Percentiles rank a stretch among this genome's conserved stretches.
Conservation (phyloP, 2,329 filamentous ascomycete species). For the Thelonectria olida region DNA sequence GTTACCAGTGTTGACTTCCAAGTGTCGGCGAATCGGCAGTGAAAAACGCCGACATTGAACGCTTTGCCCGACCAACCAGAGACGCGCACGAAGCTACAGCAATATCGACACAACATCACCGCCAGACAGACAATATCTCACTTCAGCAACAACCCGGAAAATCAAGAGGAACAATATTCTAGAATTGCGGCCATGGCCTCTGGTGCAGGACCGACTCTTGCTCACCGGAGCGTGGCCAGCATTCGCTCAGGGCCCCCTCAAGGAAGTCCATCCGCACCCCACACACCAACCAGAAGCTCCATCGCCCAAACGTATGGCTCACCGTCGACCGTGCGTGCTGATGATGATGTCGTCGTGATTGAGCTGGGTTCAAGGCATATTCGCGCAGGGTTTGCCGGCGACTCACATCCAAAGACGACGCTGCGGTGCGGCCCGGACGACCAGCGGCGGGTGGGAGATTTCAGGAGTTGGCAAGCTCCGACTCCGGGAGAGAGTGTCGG, state of each 20-base stretch:
- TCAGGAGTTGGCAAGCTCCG: slow-evolving; percentile 72
- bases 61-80: slow-evolving; percentile 34
- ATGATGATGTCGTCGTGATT: slow-evolving; percentile 86
- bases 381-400: slow-evolving; percentile 86
- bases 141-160: slow-evolving; percentile 4
- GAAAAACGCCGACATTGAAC: slow-evolving; percentile 34
- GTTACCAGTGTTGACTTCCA: slow-evolving; percentile 45
- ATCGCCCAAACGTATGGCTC: slow-evolving; percentile 66
- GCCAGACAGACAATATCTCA: slow-evolving; percentile 17
- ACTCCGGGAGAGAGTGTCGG: slow-evolving; percentile 57
- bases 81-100: slow-evolving; percentile 25
- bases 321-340: slow-evolving; percentile 70
- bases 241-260: slow-evolving; percentile 58
- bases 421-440: slow-evolving; percentile 79
- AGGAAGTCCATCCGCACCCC: slow-evolving; percentile 58
- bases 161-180: not conserved
- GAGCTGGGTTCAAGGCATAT: slow-evolving; percentile 84
- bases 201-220: slow-evolving; percentile 53
- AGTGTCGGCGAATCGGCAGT: slow-evolving; percentile 41
- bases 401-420: slow-evolving; percentile 76
- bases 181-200: slow-evolving; percentile 52
- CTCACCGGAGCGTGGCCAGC: slow-evolving; percentile 67
- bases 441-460: slow-evolving; percentile 82
- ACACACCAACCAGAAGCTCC: slow-evolving; percentile 67
- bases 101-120: slow-evolving; percentile 22